phyloP scores from a whole-genome alignment of 2,329 filamentous ascomycete species.

The Fusarium nurragi region DNA sequence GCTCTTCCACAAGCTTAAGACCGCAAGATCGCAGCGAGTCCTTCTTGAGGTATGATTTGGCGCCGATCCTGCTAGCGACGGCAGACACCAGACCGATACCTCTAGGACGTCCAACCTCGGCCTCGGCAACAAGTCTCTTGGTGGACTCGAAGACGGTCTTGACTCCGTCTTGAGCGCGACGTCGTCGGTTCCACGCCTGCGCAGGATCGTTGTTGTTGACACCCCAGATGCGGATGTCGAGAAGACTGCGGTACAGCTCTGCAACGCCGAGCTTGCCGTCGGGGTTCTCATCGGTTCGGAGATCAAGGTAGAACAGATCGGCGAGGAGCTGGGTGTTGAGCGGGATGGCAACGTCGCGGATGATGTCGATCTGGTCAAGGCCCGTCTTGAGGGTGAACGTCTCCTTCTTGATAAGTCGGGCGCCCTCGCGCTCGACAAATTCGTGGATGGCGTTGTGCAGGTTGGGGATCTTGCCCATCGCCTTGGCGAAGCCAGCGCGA shows the following conservation, averaged over 20 bases:
- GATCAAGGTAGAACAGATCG: constrained; percentile 66
- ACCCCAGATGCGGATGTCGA: constrained; percentile 57
- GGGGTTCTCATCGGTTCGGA: constrained; percentile 64
- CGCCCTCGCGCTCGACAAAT: constrained; percentile 49
- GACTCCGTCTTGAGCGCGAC: constrained; percentile 53
- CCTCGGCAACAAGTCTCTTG: constrained; percentile 52
- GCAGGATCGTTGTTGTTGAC: constrained; percentile 59
- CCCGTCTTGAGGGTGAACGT: constrained; percentile 50
- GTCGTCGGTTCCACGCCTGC: constrained; percentile 57
- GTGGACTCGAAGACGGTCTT: constrained; percentile 52
- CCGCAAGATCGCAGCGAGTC: constrained; percentile 53
- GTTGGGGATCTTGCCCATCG: constrained; percentile 48
- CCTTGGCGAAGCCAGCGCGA: constrained; percentile 46
- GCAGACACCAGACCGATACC: constrained; percentile 46
- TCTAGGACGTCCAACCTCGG: constrained; percentile 44
- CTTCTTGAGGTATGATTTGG: constrained; percentile 47
- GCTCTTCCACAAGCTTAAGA: constrained; percentile 50
- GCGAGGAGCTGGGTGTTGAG: constrained; percentile 64
- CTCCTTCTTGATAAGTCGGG: constrained; percentile 54
- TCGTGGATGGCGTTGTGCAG: constrained; percentile 45
- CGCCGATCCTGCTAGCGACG: constrained; percentile 43
- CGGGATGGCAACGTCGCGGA: constrained; percentile 67
- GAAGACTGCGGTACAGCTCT: constrained; percentile 55
- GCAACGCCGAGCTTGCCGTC: constrained; percentile 55
- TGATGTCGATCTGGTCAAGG: constrained; percentile 54